A percentile compares a stretch with the other conserved stretches of the same genome.
Evolutionary conservation across 139 green algal genomes (phyloP).

Genomic region (Helicosporidium sp.): DNA sequence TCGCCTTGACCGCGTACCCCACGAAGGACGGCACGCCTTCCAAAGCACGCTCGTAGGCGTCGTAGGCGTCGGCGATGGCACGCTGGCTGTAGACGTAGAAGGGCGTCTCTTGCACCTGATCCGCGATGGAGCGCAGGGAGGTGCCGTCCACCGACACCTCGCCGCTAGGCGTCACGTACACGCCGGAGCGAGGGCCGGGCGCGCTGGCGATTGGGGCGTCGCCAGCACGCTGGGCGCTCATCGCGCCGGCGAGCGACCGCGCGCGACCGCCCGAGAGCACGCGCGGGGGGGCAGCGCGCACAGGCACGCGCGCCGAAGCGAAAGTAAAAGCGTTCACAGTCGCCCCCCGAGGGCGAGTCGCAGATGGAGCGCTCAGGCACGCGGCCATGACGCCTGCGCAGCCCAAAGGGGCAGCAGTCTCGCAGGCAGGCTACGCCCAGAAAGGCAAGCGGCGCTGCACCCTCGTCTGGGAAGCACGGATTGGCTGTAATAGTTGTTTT

Average conservation of each 20-base stretch:
- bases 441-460: too few species aligned
- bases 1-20: constrained; percentile 91
- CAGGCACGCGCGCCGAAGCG: neutral
- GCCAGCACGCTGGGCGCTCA: neutral
- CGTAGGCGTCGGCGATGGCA: constrained; percentile 39
- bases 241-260: too few species aligned
- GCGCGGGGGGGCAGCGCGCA: neutral
- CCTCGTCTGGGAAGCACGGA: too few species aligned
- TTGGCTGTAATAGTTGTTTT: too few species aligned
- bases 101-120: constrained; percentile 38
- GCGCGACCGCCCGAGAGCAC: too few species aligned
- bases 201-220: too few species aligned
- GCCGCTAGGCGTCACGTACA: constrained; percentile 60
- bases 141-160: constrained; percentile 79
- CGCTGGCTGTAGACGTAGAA: constrained; percentile 88
- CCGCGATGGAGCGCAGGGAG: constrained; percentile 62
- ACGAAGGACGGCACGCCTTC: constrained; percentile 69
- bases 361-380: too few species aligned
- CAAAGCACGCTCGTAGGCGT: constrained; percentile 65
- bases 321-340: neutral
- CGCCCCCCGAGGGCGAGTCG: too few species aligned
- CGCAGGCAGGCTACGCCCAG: too few species aligned
- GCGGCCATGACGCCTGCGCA: too few species aligned
- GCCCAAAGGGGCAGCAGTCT: too few species aligned
- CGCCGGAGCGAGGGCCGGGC: constrained; percentile 20